These are phyloP conservation scores for Phytophthora litchii DNA, from an alignment of 352 stramenopile species.

Conservation along the genomic window DNA sequence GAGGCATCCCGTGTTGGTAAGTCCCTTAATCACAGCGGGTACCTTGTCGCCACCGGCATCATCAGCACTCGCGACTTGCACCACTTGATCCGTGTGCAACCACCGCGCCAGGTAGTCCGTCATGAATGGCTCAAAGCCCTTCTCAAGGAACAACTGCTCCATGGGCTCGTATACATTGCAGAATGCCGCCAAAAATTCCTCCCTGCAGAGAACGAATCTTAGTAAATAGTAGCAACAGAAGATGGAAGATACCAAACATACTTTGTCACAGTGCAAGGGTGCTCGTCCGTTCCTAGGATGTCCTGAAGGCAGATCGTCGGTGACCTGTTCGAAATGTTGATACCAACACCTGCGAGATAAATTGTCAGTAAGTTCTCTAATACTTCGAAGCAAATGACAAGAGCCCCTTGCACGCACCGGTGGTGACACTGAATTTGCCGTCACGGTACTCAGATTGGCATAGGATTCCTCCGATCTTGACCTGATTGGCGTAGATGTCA, in stretches of 20 bases:
- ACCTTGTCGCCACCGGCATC: slow-evolving; percentile 48
- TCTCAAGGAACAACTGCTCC: slow-evolving; percentile 77
- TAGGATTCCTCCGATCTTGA: slow-evolving; percentile 91
- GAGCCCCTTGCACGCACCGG: slow-evolving; percentile 50
- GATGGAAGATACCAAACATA: slow-evolving; percentile 29
- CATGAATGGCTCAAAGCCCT: slow-evolving; percentile 89
- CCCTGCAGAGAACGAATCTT: slow-evolving; percentile 39
- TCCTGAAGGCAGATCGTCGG: slow-evolving; percentile 90
- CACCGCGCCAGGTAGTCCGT: slow-evolving; percentile 81
- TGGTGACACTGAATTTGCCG: slow-evolving; percentile 84
- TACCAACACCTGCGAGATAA: slow-evolving; percentile 66
- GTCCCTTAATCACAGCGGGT: slow-evolving; percentile 76
- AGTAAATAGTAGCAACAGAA: slow-evolving; percentile 9
- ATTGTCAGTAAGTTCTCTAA: slow-evolving; percentile 33
- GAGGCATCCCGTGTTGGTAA: slow-evolving; percentile 81
- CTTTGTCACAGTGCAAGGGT: slow-evolving; percentile 79
- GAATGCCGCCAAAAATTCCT: slow-evolving; percentile 88
- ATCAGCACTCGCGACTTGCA: slow-evolving; percentile 72
- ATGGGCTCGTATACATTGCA: slow-evolving; percentile 90
- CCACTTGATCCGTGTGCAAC: slow-evolving; percentile 86
- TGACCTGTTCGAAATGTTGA: slow-evolving; percentile 90
- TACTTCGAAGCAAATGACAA: neutral
- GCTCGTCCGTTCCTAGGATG: slow-evolving; percentile 60
- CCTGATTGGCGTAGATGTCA: slow-evolving; percentile 90
- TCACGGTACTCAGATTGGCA: slow-evolving; percentile 90